phyloP scores from a whole-genome alignment of 2,329 filamentous ascomycete species.

The Talaromyces amestolkiae region DNA sequence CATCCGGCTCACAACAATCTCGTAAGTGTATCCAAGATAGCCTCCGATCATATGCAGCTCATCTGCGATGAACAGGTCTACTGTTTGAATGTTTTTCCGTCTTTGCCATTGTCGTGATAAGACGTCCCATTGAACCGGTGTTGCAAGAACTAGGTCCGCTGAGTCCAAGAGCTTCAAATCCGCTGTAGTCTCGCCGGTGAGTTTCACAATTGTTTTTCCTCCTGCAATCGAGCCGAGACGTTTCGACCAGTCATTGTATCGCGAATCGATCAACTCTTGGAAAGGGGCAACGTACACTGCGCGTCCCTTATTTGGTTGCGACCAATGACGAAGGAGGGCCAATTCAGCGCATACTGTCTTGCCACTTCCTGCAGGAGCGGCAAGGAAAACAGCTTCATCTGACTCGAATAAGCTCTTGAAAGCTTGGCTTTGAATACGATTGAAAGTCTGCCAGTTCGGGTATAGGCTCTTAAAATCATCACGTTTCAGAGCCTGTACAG shows the following conservation, averaged over 20 bases:
- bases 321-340: constrained; percentile 85
- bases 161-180: constrained; percentile 85
- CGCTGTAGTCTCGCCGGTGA: constrained; percentile 87
- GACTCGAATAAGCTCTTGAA: constrained; percentile 91
- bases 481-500: constrained; percentile 81
- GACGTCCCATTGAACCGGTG: constrained; percentile 92
- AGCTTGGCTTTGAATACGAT: constrained; percentile 94
- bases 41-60: constrained; percentile 92
- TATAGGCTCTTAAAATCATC: constrained; percentile 81
- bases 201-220: constrained; percentile 86
- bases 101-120: constrained; percentile 94
- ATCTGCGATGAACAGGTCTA: constrained; percentile 90
- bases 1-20: constrained; percentile 96
- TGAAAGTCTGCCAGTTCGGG: constrained; percentile 81
- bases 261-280: constrained; percentile 84
- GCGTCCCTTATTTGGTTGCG: constrained; percentile 66
- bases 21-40: constrained; percentile 82
- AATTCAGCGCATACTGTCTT: constrained; percentile 98
- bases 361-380: constrained; percentile 88
- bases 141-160: constrained; percentile 87
- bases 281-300: constrained; percentile 94
- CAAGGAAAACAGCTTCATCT: constrained; percentile 90
- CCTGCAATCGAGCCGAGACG: constrained; percentile 70
- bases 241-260: constrained; percentile 79
- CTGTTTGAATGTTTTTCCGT: constrained; percentile 88